Percentiles rank a stretch among this genome's conserved stretches.
phyloP scores from a whole-genome alignment of 257 asterid genomes.

The Solanum tarijense region DNA sequence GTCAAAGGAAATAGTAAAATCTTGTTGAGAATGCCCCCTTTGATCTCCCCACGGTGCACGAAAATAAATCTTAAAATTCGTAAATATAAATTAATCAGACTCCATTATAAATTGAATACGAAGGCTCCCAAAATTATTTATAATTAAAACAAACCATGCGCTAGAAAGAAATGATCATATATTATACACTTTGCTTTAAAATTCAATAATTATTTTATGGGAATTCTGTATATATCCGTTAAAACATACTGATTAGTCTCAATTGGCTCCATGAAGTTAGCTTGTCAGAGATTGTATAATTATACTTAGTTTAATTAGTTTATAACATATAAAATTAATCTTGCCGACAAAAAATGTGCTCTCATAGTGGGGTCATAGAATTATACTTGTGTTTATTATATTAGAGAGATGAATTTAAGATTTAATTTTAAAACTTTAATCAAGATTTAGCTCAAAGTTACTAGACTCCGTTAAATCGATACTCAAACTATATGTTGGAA shows the following conservation, averaged over 20 bases:
- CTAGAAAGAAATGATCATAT: not conserved
- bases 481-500: not conserved
- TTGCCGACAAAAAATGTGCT: not conserved
- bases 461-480: not conserved
- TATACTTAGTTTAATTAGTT: not conserved
- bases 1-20: fast-evolving
- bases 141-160: not conserved
- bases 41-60: fast-evolving
- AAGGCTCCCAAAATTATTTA: not conserved
- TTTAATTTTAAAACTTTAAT: not conserved
- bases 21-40: not conserved
- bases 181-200: not conserved
- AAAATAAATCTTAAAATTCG: fast-evolving
- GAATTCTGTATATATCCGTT: not conserved
- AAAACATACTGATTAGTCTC: not conserved
- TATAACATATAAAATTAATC: not conserved
- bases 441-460: not conserved
- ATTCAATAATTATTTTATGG: not conserved
- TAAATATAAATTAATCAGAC: too few species aligned
- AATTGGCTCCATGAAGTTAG: not conserved
- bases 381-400: not conserved
- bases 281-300: not conserved
- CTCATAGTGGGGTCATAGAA: not conserved
- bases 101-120: too few species aligned
- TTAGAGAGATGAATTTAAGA: fast-evolving